A percentile compares a stretch with the other conserved stretches of the same genome.
phyloP scores from a whole-genome alignment of 352 stramenopile genomes.

The Phytophthora pinifolia region DNA sequence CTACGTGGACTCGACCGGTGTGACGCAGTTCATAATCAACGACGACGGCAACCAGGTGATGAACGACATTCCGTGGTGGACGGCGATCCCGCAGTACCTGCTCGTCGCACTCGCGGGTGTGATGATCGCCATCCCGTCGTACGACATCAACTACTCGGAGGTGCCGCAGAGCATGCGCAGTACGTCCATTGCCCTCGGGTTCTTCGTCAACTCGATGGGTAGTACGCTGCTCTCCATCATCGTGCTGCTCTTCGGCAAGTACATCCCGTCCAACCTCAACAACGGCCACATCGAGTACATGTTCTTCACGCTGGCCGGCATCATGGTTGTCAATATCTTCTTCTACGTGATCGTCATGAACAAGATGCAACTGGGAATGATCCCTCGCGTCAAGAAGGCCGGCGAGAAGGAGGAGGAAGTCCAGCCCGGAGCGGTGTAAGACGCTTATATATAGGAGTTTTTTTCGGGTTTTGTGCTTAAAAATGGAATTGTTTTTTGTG shows the following conservation, averaged over 20 bases:
- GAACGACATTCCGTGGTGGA: slow-evolving; percentile 28
- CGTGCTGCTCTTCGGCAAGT: slow-evolving; percentile 60
- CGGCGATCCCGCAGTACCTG: slow-evolving; percentile 46
- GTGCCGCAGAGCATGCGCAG: slow-evolving; percentile 36
- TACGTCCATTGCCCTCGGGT: slow-evolving; percentile 39
- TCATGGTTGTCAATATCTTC: slow-evolving; percentile 42
- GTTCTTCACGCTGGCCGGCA: slow-evolving; percentile 33
- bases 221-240: slow-evolving; percentile 54
- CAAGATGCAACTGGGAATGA: slow-evolving; percentile 34
- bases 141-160: slow-evolving; percentile 48
- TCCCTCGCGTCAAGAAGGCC: slow-evolving; percentile 11
- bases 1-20: slow-evolving; percentile 19
- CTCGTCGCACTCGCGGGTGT: slow-evolving; percentile 37
- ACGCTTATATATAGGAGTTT: slow-evolving; percentile 4
- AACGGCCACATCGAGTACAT: slow-evolving; percentile 41
- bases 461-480: background rate
- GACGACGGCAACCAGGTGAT: slow-evolving; percentile 26
- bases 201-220: slow-evolving; percentile 57
- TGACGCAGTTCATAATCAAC: slow-evolving; percentile 32
- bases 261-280: slow-evolving; percentile 39
- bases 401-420: slow-evolving; percentile 9
- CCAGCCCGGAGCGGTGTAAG: slow-evolving; percentile 6
- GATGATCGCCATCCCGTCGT: slow-evolving; percentile 43
- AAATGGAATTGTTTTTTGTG: background rate
- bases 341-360: slow-evolving; percentile 35